A percentile compares a stretch with the other conserved stretches of the same genome.
Evolutionary conservation across 1,284 basidiomycete genomes (phyloP).

Genomic region (Coriolopsis trogii): DNA sequence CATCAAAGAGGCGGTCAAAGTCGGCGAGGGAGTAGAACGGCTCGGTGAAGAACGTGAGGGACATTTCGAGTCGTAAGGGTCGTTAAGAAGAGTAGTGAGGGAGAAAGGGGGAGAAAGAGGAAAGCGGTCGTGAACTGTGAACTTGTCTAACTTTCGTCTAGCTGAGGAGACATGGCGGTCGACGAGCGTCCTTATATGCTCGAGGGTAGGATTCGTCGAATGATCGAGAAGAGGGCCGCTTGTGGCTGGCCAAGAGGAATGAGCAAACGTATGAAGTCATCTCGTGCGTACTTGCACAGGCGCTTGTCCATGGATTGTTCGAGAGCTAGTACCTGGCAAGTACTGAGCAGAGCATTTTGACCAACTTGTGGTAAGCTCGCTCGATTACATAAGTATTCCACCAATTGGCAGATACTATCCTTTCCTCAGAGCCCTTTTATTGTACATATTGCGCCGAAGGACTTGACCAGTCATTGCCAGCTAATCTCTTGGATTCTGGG

Average conservation of each 20-base stretch:
- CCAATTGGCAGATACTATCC: too few relatives aligned
- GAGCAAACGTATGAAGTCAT: too few relatives aligned
- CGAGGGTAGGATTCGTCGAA: not conserved
- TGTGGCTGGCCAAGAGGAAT: not conserved
- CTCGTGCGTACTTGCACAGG: too few relatives aligned
- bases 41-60: slow-evolving; percentile 41
- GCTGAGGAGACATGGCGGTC: slow-evolving; percentile 7
- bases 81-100: slow-evolving; percentile 10
- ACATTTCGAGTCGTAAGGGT: slow-evolving; percentile 20
- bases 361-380: too few relatives aligned
- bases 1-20: slow-evolving; percentile 50
- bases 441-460: too few relatives aligned
- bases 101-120: slow-evolving; percentile 8
- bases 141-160: slow-evolving; percentile 22
- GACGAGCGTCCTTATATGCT: not conserved
- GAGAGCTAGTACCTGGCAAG: too few relatives aligned
- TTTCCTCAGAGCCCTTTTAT: too few relatives aligned
- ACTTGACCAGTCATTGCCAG: too few relatives aligned
- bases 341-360: too few relatives aligned
- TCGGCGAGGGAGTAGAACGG: slow-evolving; percentile 44
- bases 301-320: too few relatives aligned
- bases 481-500: too few relatives aligned
- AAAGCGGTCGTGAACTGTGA: slow-evolving; percentile 18
- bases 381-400: too few relatives aligned
- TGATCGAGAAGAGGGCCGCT: not conserved